Base-by-base conservation (phyloP, 768 basidiomycete genomes). In the Russula sp. region DNA sequence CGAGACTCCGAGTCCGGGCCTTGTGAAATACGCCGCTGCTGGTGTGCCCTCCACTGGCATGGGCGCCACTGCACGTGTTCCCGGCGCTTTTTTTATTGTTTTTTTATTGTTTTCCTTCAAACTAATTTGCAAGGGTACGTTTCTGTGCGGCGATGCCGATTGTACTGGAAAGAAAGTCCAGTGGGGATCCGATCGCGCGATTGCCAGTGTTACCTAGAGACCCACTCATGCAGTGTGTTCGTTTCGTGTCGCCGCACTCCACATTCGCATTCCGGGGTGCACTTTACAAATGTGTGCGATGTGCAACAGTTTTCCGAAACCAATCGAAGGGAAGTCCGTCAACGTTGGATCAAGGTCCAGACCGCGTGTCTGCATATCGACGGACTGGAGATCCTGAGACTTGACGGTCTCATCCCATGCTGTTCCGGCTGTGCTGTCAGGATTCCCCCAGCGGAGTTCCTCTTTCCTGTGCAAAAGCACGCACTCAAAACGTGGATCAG, bases 401-500 rank as follows among this genome's bases (percentile, higher is more conserved):
- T 50, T 32, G 50, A 48, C 22, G 22, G 22, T 48, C 11, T 48
- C 47, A 13, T 27, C 13, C 22, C 47, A 55, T 54, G 62, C 16
- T 59, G 52, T 57, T 31, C 37, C 10, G 53, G 63, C 57, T 55
- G 57, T 64, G 47, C 54, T 55, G 47, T 42, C 45, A 54, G 47
- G 32, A 9, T 31, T 42, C 31, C 45, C 18, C 44, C 44, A 32
- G 32, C 51, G 42, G 42, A 32, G 40, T 20, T 34, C 39, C 42
- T 11, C 32, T 44, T 10, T 48, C 53, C 57, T 35, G 58, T 59
- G 58, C 48, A 55, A 16, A 49, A 1, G 40, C 63, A 50, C 10
- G 63, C 63, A 55, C 48, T 55, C 40, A 5, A 51, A 60, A 39
- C 63, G 59, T 64, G 63, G 58, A 60, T 64, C 58, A 64, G 34